phyloP scores from a whole-genome alignment of 441 rosid genomes.

The Brassica balearica region DNA sequence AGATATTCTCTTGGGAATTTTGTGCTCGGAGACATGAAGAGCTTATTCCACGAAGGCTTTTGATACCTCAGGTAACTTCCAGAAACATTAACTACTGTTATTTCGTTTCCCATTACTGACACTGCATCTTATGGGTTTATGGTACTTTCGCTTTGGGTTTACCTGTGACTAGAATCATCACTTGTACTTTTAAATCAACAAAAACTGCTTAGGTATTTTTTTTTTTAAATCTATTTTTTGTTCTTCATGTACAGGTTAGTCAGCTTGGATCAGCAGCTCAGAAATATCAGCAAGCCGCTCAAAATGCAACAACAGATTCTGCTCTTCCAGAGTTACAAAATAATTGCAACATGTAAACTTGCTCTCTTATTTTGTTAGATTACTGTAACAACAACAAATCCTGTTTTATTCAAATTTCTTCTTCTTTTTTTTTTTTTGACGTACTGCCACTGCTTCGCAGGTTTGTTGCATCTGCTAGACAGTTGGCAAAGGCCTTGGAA shows the following conservation, averaged over 20 bases:
- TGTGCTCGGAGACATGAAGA: conserved; percentile 99
- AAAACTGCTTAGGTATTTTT: not conserved
- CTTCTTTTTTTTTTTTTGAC: conserved; percentile 23
- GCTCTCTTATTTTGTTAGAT: conserved; percentile 15
- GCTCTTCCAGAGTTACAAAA: conserved; percentile 87
- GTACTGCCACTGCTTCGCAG: conserved; percentile 49
- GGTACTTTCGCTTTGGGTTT: not conserved
- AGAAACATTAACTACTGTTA: conserved; percentile 14
- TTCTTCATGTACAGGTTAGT: conserved; percentile 65
- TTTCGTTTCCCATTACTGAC: not conserved
- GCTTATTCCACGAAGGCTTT: conserved; percentile 89
- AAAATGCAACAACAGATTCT: conserved; percentile 81
- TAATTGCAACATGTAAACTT: conserved; percentile 80
- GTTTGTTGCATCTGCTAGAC: conserved; percentile 98
- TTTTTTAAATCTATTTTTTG: not conserved
- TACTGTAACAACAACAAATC: conserved; percentile 6
- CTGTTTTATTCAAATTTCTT: not conserved
- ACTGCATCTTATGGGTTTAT: conserved; percentile 4
- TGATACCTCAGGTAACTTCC: conserved; percentile 87
- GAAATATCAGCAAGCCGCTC: conserved; percentile 88
- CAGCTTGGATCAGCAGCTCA: conserved; percentile 96
- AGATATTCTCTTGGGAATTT: conserved; percentile 99
- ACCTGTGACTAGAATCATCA: not conserved
- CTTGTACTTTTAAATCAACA: not conserved
- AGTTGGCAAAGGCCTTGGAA: conserved; percentile 96